Base-by-base conservation (phyloP, 2,329 filamentous ascomycete genomes). In the Cercospora nicotianae region DNA sequence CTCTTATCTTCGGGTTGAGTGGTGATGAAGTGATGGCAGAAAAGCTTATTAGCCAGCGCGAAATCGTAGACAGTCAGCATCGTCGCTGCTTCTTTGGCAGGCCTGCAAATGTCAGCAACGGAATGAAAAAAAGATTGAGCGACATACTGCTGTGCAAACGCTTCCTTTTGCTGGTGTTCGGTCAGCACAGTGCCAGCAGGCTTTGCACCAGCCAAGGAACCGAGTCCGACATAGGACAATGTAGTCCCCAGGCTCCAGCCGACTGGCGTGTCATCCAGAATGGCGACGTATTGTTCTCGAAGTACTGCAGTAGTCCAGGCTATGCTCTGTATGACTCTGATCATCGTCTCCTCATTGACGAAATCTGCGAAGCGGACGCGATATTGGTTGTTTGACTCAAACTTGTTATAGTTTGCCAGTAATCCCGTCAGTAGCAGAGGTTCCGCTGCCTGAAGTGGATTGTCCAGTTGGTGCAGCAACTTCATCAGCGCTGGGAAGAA, bases 321-420 rank as follows among this genome's bases (percentile, higher is more conserved):
- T 23, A 97, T 87, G 66, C 90, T 91, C 60, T 84, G 84, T 55
- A 96, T 88, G 70, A 97, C 91, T 75, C 92, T 92, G 68, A 90
- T 87, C 74, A 98, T 97, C 2, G 91, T 90, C 0, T 86, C 83
- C 76, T 98, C 94, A 77, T 99, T 97, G 75, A 97, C 93, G 79
- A 98, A 98, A 79, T 98, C 94, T 74, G 94, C 93, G 16, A 99
- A 86, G 30, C 94, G 91, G 70, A 96, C 83, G 75, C 95, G 91
- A 75, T 99, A 99, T 0, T 94, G 94, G 74, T 99, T 99, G 78
- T 97, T 94, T 66, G 96, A 94, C 80, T 99, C 95, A 76, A 99
- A 99, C 79, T 98, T 99, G 86, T 99, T 98, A 85, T 98, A 98
- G 81, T 98, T 99, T 72, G 92, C 91, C 63, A 99, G 83, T 3